Conservation (phyloP, 805 yeast species). For the Blastobotrys attinorum region DNA sequence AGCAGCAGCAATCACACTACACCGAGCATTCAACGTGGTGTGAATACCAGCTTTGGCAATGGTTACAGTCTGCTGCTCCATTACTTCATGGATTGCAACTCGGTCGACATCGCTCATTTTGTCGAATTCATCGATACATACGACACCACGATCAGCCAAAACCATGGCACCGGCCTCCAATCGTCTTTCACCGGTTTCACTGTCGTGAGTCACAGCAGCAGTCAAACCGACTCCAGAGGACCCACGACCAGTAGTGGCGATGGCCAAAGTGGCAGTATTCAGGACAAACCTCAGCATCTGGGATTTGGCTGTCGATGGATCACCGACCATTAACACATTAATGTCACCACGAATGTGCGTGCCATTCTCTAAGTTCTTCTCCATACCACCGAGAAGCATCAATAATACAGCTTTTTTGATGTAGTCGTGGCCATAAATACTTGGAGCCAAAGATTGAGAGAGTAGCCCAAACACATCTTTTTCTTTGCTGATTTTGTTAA, state of each 20-base stretch:
- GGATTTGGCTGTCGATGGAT: conserved; percentile 97
- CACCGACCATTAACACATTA: conserved; percentile 94
- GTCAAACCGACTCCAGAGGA: conserved; percentile 99
- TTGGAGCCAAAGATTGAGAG: conserved; percentile 86
- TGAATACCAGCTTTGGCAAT: conserved; percentile 98
- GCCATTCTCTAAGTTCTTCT: conserved; percentile 88
- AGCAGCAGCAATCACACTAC: conserved; percentile 96
- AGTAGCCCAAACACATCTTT: conserved; percentile 68
- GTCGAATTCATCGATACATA: conserved; percentile 98
- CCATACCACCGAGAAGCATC: conserved; percentile 90
- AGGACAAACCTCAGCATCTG: conserved; percentile 90
- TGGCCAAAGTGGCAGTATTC: conserved; percentile 90
- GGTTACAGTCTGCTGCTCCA: conserved; percentile 99
- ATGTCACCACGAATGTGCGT: conserved; percentile 98
- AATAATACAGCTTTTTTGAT: conserved; percentile 86
- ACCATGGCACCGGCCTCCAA: conserved; percentile 99
- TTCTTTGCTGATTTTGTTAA: conserved; percentile 67
- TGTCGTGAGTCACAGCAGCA: conserved; percentile 95
- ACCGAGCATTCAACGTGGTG: conserved; percentile 91
- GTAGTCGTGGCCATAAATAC: conserved; percentile 87
- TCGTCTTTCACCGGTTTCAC: conserved; percentile 93
- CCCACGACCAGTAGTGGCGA: conserved; percentile 98
- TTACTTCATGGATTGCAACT: conserved; percentile 97
- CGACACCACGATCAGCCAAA: conserved; percentile 92
- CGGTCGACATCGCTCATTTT: conserved; percentile 96